phyloP scores from a whole-genome alignment of 768 basidiomycete genomes.

The Neoboletus subvelutipes region DNA sequence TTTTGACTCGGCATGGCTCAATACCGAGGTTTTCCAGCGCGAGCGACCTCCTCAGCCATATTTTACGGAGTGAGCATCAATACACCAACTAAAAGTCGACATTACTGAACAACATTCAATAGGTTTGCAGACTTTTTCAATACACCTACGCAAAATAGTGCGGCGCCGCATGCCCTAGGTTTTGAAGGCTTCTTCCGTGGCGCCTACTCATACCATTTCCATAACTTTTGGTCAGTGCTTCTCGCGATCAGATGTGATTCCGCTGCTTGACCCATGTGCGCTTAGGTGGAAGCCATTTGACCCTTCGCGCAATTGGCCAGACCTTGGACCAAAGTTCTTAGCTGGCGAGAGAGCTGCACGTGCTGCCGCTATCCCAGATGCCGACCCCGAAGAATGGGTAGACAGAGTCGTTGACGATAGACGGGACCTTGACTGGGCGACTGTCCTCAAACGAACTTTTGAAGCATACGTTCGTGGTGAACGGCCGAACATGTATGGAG shows the following conservation, averaged over 20 bases:
- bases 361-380: constrained; percentile 36
- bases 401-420: constrained; percentile 59
- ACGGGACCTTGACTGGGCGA: constrained; percentile 87
- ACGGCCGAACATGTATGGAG: constrained; percentile 93
- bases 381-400: constrained; percentile 37
- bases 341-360: constrained; percentile 73
- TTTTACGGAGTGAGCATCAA: constrained; percentile 68
- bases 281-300: constrained; percentile 96
- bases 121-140: constrained; percentile 92
- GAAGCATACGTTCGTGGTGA: constrained; percentile 92
- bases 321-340: constrained; percentile 78
- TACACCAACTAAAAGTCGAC: background rate
- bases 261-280: background rate
- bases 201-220: constrained; percentile 94
- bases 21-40: constrained; percentile 87
- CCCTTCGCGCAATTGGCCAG: constrained; percentile 90
- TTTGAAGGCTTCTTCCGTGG: constrained; percentile 97
- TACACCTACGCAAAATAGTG: constrained; percentile 68
- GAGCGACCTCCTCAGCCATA: constrained; percentile 94
- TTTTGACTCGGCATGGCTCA: constrained; percentile 97
- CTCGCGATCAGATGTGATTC: background rate
- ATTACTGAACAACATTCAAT: background rate
- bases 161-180: constrained; percentile 83
- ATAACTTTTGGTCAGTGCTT: constrained; percentile 78
- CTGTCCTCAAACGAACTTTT: constrained; percentile 93